These are phyloP conservation scores for Mycena indigotica DNA, from an alignment of 768 basidiomycete species.

Conservation along the genomic window DNA sequence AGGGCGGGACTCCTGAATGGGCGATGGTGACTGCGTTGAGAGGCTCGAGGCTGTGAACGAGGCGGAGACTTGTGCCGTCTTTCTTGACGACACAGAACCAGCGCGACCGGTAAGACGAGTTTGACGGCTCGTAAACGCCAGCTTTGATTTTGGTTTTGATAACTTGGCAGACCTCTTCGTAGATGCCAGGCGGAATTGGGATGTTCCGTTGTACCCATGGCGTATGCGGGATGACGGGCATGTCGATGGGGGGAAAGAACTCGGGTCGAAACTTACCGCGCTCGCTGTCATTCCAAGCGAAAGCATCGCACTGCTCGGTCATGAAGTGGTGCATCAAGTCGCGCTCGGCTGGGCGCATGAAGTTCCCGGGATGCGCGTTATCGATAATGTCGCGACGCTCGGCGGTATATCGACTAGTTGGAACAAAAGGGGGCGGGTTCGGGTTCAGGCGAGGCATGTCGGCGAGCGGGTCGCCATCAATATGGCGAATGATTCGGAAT, in stretches of 20 bases:
- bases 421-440: not conserved
- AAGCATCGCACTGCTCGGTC: not conserved
- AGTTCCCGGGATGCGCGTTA: not conserved
- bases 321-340: not conserved
- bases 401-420: not conserved
- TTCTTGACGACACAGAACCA: conserved; percentile 25
- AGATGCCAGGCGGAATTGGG: conserved; percentile 19
- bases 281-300: conserved; percentile 24
- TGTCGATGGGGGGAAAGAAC: conserved; percentile 24
- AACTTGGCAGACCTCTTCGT: not conserved
- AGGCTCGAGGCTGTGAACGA: conserved; percentile 23
- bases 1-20: conserved; percentile 17
- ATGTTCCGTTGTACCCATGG: conserved; percentile 23
- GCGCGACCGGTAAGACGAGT: not conserved
- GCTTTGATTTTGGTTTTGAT: not conserved
- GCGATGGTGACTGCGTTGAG: conserved; percentile 20
- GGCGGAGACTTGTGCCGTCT: conserved; percentile 13
- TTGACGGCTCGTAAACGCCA: not conserved
- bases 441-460: not conserved
- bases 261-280: conserved; percentile 16
- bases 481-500: not conserved
- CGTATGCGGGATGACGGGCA: conserved; percentile 25
- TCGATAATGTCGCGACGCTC: not conserved
- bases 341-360: not conserved
- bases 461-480: not conserved